Evolutionary conservation across 108 stramenopile genomes (phyloP).

Genomic region (Skeletonema menzelii): DNA sequence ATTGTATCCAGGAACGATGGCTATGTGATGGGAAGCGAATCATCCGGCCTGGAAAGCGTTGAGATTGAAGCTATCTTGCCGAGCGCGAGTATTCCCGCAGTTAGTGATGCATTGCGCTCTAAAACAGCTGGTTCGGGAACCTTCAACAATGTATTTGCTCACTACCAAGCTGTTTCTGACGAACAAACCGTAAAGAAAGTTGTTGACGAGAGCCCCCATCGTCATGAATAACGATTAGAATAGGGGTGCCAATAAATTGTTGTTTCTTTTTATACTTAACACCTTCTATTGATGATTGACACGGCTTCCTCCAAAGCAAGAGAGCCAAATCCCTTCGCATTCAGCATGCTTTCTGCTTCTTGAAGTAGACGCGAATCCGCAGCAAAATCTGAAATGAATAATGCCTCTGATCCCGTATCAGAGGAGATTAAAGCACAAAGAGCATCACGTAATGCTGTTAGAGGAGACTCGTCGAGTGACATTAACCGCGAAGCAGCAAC

Average conservation of each 20-base stretch:
- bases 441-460: constrained; percentile 46
- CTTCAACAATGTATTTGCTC: constrained; percentile 20
- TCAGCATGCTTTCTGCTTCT: constrained; percentile 68
- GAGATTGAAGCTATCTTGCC: constrained; percentile 32
- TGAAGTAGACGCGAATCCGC: constrained; percentile 59
- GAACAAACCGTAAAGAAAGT: constrained; percentile 5
- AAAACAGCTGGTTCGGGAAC: constrained; percentile 18
- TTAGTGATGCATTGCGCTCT: constrained; percentile 25
- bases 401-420: constrained; percentile 5
- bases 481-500: constrained; percentile 54
- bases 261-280: background rate
- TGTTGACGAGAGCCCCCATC: constrained; percentile 18
- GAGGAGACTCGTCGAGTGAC: constrained; percentile 36
- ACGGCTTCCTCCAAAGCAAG: constrained; percentile 67
- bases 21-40: constrained; percentile 17
- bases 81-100: constrained; percentile 22
- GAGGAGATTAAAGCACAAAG: constrained; percentile 51
- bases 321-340: constrained; percentile 59
- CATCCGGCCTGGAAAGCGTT: constrained; percentile 9
- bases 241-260: background rate
- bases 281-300: constrained; percentile 72
- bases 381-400: constrained; percentile 44
- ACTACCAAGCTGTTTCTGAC: constrained; percentile 36
- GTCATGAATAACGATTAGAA: constrained; percentile 1
- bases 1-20: constrained; percentile 31